Conservation (phyloP, 371 early-diverging fungal species). For the Circinella umbellata region DNA sequence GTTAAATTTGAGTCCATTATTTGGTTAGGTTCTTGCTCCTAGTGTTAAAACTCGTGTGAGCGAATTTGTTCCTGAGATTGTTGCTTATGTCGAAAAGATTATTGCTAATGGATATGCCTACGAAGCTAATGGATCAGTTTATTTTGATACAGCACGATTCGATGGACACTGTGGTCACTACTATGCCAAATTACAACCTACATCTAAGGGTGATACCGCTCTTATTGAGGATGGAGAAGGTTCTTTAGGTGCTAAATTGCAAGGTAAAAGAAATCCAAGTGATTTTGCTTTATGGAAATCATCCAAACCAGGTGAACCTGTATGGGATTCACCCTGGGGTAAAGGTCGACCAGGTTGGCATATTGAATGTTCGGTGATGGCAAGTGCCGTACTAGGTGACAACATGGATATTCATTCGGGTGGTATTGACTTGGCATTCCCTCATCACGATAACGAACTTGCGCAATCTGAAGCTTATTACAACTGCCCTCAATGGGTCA, state of each 20-base stretch:
- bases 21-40: conserved; percentile 77
- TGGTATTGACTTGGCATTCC: conserved; percentile 98
- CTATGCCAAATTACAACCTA: conserved; percentile 93
- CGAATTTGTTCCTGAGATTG: conserved; percentile 98
- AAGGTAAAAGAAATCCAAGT: conserved; percentile 77
- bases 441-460: conserved; percentile 99
- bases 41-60: conserved; percentile 97
- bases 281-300: conserved; percentile 99
- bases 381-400: conserved; percentile 89
- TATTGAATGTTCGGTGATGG: conserved; percentile 99
- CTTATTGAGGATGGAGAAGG: conserved; percentile 94
- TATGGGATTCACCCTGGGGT: conserved; percentile 97
- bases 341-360: conserved; percentile 99
- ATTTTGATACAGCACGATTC: conserved; percentile 96
- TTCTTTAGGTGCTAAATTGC: conserved; percentile 72
- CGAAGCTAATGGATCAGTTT: conserved; percentile 96
- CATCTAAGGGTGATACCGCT: conserved; percentile 81
- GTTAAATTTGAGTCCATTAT: too few species aligned
- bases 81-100: conserved; percentile 90
- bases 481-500: conserved; percentile 95
- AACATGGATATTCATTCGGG: conserved; percentile 99
- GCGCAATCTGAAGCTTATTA: conserved; percentile 98
- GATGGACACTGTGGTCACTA: conserved; percentile 82
- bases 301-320: conserved; percentile 97
- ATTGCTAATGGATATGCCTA: conserved; percentile 96